Percentiles rank a stretch among this genome's conserved stretches.
Evolutionary conservation across 345 rosid species (phyloP).

Genomic region (Citrus inodora): DNA sequence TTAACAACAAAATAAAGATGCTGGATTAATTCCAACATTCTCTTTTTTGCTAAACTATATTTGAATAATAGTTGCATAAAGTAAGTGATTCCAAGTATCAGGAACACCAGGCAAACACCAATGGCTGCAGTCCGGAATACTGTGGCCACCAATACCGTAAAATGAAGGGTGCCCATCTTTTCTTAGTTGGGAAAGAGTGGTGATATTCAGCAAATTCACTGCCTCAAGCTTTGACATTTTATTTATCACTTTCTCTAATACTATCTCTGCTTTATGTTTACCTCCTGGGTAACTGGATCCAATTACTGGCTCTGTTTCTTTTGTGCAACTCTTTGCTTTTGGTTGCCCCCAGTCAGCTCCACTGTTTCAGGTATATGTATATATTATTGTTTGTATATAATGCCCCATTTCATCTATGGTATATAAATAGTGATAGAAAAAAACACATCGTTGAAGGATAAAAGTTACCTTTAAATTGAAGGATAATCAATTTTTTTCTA

Average conservation of each 20-base stretch:
- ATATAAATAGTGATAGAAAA: too few relatives aligned
- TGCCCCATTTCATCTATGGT: too few relatives aligned
- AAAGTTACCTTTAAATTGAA: too few relatives aligned
- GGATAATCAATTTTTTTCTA: too few relatives aligned
- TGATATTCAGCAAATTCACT: slow-evolving; percentile 40
- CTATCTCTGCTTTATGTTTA: slow-evolving; percentile 41
- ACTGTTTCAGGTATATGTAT: slow-evolving; percentile 22
- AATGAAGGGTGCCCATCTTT: slow-evolving; percentile 60
- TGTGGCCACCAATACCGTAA: slow-evolving; percentile 45
- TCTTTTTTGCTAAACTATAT: too few relatives aligned
- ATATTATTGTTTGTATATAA: too few relatives aligned
- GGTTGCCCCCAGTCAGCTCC: slow-evolving; percentile 57
- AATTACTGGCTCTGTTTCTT: slow-evolving; percentile 34
- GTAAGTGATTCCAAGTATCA: slow-evolving; percentile 22
- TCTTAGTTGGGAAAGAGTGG: slow-evolving; percentile 44
- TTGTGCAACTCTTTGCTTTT: slow-evolving; percentile 32
- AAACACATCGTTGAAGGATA: too few relatives aligned
- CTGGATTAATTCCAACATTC: too few relatives aligned
- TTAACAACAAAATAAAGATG: too few relatives aligned
- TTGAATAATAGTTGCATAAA: too few relatives aligned
- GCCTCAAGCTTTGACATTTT: slow-evolving; percentile 24
- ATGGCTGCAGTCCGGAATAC: slow-evolving; percentile 51
- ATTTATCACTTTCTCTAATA: slow-evolving; percentile 34
- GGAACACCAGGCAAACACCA: slow-evolving; percentile 72
- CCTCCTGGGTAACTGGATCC: slow-evolving; percentile 40